Percentiles rank a stretch among this genome's conserved stretches.
These are phyloP conservation scores for Fusarium chlamydosporum DNA, from an alignment of 2,329 filamentous ascomycete species.

Conservation along the genomic window DNA sequence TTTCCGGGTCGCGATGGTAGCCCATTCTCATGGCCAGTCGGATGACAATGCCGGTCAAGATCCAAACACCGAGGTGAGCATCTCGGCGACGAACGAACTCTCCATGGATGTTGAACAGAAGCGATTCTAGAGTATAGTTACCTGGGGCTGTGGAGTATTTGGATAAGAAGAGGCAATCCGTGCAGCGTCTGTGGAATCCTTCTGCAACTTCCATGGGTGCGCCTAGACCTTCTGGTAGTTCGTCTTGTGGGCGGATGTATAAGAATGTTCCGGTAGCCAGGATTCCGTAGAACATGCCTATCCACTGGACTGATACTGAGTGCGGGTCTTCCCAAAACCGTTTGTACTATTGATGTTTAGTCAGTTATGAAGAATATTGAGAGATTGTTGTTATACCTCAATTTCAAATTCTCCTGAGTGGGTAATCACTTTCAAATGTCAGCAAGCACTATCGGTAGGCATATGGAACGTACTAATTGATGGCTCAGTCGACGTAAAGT, in stretches of 20 bases:
- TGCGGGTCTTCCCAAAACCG: conserved; percentile 34
- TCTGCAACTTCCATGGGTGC: conserved; percentile 25
- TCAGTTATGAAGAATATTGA: rapidly evolving
- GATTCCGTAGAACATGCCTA: conserved; percentile 36
- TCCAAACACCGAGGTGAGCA: conserved; percentile 37
- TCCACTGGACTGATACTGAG: conserved; percentile 24
- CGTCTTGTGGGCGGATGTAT: conserved; percentile 33
- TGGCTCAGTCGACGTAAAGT: conserved; percentile 38
- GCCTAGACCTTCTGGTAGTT: conserved; percentile 20
- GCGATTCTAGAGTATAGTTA: conserved; percentile 30
- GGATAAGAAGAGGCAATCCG: conserved; percentile 37
- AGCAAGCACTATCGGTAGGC: rapidly evolving
- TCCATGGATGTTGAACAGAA: conserved; percentile 34
- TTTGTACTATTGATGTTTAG: conserved; percentile 10
- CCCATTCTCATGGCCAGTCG: conserved; percentile 44
- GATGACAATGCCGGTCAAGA: conserved; percentile 27
- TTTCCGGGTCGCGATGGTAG: conserved; percentile 39
- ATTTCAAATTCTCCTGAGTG: conserved; percentile 38
- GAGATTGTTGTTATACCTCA: conserved; percentile 5
- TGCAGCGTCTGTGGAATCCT: conserved; percentile 30
- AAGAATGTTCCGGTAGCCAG: conserved; percentile 34
- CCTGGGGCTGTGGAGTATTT: conserved; percentile 34
- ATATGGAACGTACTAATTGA: conserved; percentile 15
- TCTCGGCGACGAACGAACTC: conserved; percentile 38
- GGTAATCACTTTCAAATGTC: conserved; percentile 26